Evolutionary conservation across 2,329 filamentous ascomycete species (phyloP), one percentile per base, ranked within the genome.

Genomic region (Diaporthe vexans): DNA sequence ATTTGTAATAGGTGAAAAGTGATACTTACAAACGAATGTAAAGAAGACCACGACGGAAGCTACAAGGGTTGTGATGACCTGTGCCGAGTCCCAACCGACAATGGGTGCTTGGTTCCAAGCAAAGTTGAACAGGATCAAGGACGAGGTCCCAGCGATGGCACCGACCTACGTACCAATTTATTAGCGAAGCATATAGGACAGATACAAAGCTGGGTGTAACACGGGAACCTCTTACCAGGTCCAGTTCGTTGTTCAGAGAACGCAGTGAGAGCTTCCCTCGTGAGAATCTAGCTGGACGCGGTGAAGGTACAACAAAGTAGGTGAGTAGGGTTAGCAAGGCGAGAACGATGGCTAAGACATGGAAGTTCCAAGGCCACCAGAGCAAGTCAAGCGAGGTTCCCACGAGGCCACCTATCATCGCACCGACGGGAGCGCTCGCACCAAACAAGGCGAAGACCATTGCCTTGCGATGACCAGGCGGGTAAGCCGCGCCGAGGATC

Each of bases 91-190:
- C 89, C 89, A 91, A 1, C 88, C 87, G 9, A 86, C 86, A 1
- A 88, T 82, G 0, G 87, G 85, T 0, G 87, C 89, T 78, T 91
- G 89, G 77, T 91, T 91, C 88, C 88, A 91, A 1, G 89, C 87
- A 71, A 91, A 86, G 78, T 91, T 91, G 79, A 91, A 82, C 5
- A 91, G 81, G 1, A 91, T 82, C 48, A 91, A 81, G 1, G 84
- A 87, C 0, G 83, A 82, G 33, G 91, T 84, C 3, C 89, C 89
- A 1, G 76, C 59, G 3, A 77, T 19, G 3, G 77, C 77, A n/a
- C 80, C 81, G 7, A 77, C 46, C 63, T 67, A 19, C 35, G n/a
- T 9, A 63, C 1, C 0, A 7, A 11, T 1, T 11, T 15, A 13
- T 67, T 17, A 52, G 63, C 3, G 52, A 26, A 11, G n/a, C 24